phyloP scores from a whole-genome alignment of 306 rosid species.

The Urtica urens region DNA sequence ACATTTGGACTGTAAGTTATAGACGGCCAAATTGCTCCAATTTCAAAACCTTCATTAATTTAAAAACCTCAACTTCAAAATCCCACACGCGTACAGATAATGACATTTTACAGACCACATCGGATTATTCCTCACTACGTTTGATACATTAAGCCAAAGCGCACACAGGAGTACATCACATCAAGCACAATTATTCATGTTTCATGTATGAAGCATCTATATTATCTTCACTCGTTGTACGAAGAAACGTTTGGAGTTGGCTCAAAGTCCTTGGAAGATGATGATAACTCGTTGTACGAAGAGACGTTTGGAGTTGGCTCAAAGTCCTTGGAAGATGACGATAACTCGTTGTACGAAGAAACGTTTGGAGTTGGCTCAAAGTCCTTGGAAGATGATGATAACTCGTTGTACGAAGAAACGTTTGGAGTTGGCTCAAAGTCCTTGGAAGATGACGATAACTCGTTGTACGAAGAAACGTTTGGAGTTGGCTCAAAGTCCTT shows the following conservation, averaged over 20 bases:
- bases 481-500: constrained; percentile 11
- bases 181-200: neutral
- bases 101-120: no score
- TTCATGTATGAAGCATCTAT: neutral
- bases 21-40: no score
- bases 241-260: neutral
- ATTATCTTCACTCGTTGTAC: neutral
- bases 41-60: no score
- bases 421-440: neutral
- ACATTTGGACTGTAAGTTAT: no score
- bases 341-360: no score
- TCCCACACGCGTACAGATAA: no score
- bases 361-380: neutral
- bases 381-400: neutral
- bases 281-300: no score
- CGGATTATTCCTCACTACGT: no score
- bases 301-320: neutral
- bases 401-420: no score
- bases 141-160: neutral
- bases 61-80: no score
- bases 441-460: neutral
- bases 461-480: neutral
- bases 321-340: neutral
- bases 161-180: neutral
- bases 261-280: constrained; percentile 4